Evolutionary conservation across 2,329 filamentous ascomycete genomes (phyloP), one percentile per base, ranked within the genome.

Genomic region (Pseudocercospora crystallina): DNA sequence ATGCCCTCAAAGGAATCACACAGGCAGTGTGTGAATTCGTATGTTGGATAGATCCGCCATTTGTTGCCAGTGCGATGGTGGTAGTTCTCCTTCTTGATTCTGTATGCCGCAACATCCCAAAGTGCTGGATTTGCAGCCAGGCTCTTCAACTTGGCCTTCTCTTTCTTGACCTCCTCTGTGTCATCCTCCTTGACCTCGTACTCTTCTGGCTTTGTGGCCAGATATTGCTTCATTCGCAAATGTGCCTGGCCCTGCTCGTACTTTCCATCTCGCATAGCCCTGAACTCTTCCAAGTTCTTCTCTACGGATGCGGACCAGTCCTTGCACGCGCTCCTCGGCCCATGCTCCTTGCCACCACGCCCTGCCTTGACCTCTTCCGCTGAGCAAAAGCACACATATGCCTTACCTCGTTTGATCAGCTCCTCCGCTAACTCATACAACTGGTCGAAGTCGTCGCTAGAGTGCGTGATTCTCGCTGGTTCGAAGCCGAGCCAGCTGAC

Each of bases 21-120:
- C 15, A 96, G 77, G 69, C 89, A 95, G 74, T 95, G 89, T 8
- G 68, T 70, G 68, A 95, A 95, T 69, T 96, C 91, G 65, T 96
- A 96, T 0, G 92, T 95, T 0, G 94, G 94, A 69, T 96, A 96
- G 57, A 96, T 95, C 70, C 84, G 86, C 90, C 91, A 97, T 66
- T 86, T 84, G 58, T 81, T 76, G 29, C 88, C 89, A 0, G 91
- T 95, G 32, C 89, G 82, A 70, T 89, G 84, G 68, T 95, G 90
- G 37, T 84, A 79, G 54, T 76, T 76, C 61, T 88, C 84, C 63
- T 86, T 81, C 54, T 90, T 80, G 48, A 97, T 85, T 54, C 92
- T 84, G 71, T 96, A 97, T 12, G 92, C 92, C 2, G 89, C 88
- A 47, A 96, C 74, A 76, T 97, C 92, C 92, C 92, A 96, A 88